These are phyloP conservation scores for Puccinellia tenuiflora DNA, from an alignment of 176 grass and related monocot species.

Conservation along the genomic window DNA sequence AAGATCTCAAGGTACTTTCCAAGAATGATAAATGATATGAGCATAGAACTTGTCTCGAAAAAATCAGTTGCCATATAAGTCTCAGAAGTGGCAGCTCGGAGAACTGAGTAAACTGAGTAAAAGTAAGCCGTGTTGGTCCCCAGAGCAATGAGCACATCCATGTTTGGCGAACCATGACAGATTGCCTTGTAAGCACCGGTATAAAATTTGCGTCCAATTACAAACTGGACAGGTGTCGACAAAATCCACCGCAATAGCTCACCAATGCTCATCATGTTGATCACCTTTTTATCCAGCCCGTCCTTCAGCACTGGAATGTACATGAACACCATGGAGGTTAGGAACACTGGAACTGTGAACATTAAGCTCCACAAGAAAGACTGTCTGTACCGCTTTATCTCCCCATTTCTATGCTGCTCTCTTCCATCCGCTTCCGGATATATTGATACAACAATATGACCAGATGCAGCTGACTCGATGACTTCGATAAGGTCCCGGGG, in stretches of 20 bases:
- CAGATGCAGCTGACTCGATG: slow-evolving; percentile 60
- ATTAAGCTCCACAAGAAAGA: slow-evolving; percentile 87
- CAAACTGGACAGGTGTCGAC: slow-evolving; percentile 88
- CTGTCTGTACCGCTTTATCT: slow-evolving; percentile 70
- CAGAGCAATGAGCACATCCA: slow-evolving; percentile 95
- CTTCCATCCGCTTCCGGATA: slow-evolving; percentile 69
- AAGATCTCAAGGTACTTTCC: slow-evolving; percentile 97
- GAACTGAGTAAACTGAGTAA: slow-evolving; percentile 81
- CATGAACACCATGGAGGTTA: slow-evolving; percentile 97
- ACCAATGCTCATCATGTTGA: slow-evolving; percentile 82
- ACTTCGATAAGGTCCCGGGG: slow-evolving; percentile 80
- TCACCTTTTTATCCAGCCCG: slow-evolving; percentile 59
- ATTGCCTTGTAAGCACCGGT: slow-evolving; percentile 78
- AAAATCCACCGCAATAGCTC: slow-evolving; percentile 84
- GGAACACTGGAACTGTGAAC: slow-evolving; percentile 89
- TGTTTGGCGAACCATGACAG: slow-evolving; percentile 72
- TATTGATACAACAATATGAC: slow-evolving; percentile 58
- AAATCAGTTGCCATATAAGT: slow-evolving; percentile 77
- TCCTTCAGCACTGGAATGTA: slow-evolving; percentile 68
- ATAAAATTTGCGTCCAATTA: slow-evolving; percentile 87
- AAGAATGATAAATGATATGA: slow-evolving; percentile 93
- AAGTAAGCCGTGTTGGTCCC: slow-evolving; percentile 91
- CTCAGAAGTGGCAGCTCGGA: slow-evolving; percentile 68
- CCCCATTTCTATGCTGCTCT: slow-evolving; percentile 53
- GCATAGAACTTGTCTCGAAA: slow-evolving; percentile 98